Evolutionary conservation across 2,329 filamentous ascomycete species (phyloP), one percentile per base, ranked within the genome.

Genomic region (Ophiognomonia clavigignenti-juglandacearum): DNA sequence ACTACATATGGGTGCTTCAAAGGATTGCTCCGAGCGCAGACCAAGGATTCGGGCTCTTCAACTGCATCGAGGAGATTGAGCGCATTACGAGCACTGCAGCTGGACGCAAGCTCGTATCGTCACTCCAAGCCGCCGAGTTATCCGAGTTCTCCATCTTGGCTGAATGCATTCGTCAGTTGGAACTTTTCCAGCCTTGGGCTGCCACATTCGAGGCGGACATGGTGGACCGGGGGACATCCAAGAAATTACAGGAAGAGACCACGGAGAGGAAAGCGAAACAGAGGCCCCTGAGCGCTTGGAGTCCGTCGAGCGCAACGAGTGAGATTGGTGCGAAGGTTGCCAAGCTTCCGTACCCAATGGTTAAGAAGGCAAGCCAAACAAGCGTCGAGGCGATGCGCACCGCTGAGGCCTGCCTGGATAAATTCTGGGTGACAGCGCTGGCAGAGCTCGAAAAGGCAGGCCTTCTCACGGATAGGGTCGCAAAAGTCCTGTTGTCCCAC

Each of bases 141-240:
- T 41, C 44, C 1, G 2, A 20, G 2, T 1, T 41, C 16, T 11
- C 37, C 3, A 18, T 47, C 4, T 0, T 47, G 7, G 27, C 29
- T 9, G 38, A 47, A 27, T 47, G 31, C 9, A 31, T 41, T 1
- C 37, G 24, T 1, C 44, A 47, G 23, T 26, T 37, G 4, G 16
- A 42, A 13, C 38, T 36, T 2, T 47, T 47, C 13, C 13, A 24
- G 2, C 37, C 38, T 4, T 42, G 8, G 16, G 9, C 14, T 0
- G 4, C n/a, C n/a, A 13, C 36, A 11, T 26, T 10, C 13, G 2
- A 32, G n/a, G 7, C 9, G 11, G 11, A 11, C 5, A 3, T 39
- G 4, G 3, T 16, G 32, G 32, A 35, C 14, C 6, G 6, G 2
- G 14, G 19, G 4, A 7, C 6, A 10, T 4, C 20, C 4, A 8